Conservation (phyloP, 2,329 filamentous ascomycete species). For the Microthyrium microscopicum region DNA sequence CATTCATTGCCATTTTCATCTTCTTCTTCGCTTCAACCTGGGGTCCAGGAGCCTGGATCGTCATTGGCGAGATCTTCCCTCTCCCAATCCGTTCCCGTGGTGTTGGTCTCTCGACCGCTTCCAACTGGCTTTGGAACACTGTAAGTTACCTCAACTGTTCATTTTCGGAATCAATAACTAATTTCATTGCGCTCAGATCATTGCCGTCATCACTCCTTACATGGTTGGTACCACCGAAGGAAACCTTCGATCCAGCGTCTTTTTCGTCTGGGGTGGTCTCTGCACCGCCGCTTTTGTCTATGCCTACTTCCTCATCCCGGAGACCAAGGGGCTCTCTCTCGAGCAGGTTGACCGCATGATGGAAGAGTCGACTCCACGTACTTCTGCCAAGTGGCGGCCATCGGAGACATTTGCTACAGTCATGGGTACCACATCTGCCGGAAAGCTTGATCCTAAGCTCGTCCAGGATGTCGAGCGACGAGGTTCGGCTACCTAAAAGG, state of each 20-base stretch:
- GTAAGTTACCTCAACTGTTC: no score
- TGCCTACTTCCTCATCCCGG: constrained; percentile 21
- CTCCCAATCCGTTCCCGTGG: constrained; percentile 83
- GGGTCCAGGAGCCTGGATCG: constrained; percentile 55
- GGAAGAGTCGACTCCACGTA: constrained; percentile 67
- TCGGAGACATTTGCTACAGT: constrained; percentile 49
- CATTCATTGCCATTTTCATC: constrained; percentile 85
- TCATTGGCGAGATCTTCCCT: constrained; percentile 83
- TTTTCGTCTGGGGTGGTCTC: constrained; percentile 28
- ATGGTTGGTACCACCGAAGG: constrained; percentile 45
- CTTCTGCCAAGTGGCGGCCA: constrained; percentile 60
- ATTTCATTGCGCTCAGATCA: constrained; percentile 51
- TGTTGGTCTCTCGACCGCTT: constrained; percentile 71
- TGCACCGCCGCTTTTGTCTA: constrained; percentile 34
- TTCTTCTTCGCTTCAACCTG: constrained; percentile 84
- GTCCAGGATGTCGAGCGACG: constrained; percentile 7
- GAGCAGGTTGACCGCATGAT: constrained; percentile 47
- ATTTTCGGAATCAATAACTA: no score
- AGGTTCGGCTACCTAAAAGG: no score
- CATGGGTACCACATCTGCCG: constrained; percentile 6
- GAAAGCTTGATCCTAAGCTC: constrained; percentile 8
- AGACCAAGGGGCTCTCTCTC: constrained; percentile 23
- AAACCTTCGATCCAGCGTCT: constrained; percentile 30
- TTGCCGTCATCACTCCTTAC: constrained; percentile 57
- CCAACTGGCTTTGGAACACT: constrained; percentile 90